Conservation (phyloP, 2,329 filamentous ascomycete species). For the Diaporthe sp. region DNA sequence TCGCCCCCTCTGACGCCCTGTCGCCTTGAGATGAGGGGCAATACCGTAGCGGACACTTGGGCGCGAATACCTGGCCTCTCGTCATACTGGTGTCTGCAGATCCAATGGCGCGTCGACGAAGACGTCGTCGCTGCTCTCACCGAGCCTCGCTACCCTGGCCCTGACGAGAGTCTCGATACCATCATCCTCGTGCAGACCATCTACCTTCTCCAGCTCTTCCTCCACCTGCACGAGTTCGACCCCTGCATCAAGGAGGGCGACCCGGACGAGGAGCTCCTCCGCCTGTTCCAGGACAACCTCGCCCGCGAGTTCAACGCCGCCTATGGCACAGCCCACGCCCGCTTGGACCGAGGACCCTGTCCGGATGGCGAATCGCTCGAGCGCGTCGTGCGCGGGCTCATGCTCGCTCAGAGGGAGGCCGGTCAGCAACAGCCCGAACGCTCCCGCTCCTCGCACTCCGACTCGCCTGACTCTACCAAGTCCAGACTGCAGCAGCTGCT, state of each 20-base stretch:
- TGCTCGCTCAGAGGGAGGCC: conserved; percentile 35
- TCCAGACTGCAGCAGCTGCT: conserved; percentile 35
- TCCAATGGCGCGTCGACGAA: conserved; percentile 42
- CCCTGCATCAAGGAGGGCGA: conserved; percentile 35
- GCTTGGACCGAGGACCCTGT: conserved; percentile 28
- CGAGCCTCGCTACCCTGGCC: conserved; percentile 39
- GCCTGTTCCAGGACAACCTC: conserved; percentile 40
- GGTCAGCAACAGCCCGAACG: conserved; percentile 16
- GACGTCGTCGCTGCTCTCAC: conserved; percentile 40
- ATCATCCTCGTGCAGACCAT: conserved; percentile 42
- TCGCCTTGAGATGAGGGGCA: conserved; percentile 39
- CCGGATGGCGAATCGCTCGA: conserved; percentile 41
- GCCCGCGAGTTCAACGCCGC: conserved; percentile 40
- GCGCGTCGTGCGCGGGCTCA: conserved; percentile 39
- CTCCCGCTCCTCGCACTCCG: conserved; percentile 12
- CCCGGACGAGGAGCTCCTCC: conserved; percentile 39
- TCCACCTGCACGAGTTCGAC: conserved; percentile 41
- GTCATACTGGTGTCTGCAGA: conserved; percentile 41
- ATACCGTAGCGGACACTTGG: conserved; percentile 39
- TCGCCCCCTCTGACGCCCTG: background rate
- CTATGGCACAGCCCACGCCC: conserved; percentile 21
- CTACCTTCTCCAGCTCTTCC: conserved; percentile 41
- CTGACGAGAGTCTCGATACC: conserved; percentile 40
- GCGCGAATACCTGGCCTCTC: conserved; percentile 40
- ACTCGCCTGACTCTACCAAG: conserved; percentile 21